Evolutionary conservation across 345 rosid genomes (phyloP), one percentile per base, ranked within the genome.

Genomic region (Rhodamnia argentea): DNA sequence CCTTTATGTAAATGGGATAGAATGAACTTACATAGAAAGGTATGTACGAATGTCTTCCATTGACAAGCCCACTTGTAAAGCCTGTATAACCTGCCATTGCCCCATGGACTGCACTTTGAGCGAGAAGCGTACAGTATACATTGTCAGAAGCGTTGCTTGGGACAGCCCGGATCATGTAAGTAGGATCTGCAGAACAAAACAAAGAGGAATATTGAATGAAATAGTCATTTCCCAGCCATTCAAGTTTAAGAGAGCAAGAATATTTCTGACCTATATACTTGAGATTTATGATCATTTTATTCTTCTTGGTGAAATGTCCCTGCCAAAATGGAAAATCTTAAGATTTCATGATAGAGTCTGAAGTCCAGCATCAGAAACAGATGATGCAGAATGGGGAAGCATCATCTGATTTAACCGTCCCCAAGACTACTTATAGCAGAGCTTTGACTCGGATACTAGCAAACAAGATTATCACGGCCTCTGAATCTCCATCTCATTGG

Each of bases 41-140:
- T 78, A 94, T 94, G 86, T 93, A 94, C 56, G 93, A 90, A 50
- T 93, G 95, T 83, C 94, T 92, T 64, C 96, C 96, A 83, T 93
- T 92, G 85, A 94, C 96, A 44, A 91, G 92, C 74, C 96, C 94
- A 18, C 83, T 58, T 1, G 95, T 93, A 75, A 87, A 94, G 85
- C 95, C 96, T 15, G 96, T 94, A 85, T 94, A 94, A 58, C 95
- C 95, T 37, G 96, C 96, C 96, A 94, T 94, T 40, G 96, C 95
- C 52, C 96, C 96, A 85, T 93, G 95, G 53, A 94, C 93, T 20
- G 83, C 92, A 87, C 95, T 93, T 85, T 94, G 96, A 85, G 95
- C 96, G 40, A 94, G 94, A 74, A 94, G 94, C 3, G 96, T 94
- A 90, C 95, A 90, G 88, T 93, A 94, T 58, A 93, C 96, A 84